Conservation (phyloP, 495 filamentous ascomycete species). For the Trichoderma gamsii region DNA sequence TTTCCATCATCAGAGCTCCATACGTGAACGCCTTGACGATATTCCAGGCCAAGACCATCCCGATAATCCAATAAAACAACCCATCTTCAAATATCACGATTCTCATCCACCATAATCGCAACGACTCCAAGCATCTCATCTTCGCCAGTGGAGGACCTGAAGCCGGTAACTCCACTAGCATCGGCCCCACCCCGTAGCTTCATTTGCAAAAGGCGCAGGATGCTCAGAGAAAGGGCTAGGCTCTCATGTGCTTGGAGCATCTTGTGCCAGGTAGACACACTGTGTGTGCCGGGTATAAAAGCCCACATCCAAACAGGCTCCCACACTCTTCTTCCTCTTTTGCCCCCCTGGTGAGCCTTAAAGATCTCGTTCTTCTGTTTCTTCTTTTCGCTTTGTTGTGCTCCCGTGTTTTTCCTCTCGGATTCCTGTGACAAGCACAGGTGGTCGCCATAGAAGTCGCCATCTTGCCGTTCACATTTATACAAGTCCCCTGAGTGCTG, state of each 20-base stretch:
- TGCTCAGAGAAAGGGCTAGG: background rate
- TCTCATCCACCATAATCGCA: background rate
- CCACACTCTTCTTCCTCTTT: background rate
- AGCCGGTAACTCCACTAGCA: background rate
- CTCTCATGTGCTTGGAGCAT: background rate
- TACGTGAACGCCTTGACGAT: no score
- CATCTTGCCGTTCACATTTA: background rate
- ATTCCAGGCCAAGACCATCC: no score
- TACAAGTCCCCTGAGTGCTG: background rate
- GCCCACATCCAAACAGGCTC: slow-evolving; percentile 1
- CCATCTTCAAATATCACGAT: background rate
- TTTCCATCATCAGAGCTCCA: no score
- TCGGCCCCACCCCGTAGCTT: slow-evolving; percentile 12
- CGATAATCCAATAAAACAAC: background rate
- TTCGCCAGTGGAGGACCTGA: background rate
- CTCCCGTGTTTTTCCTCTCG: background rate
- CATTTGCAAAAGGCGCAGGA: background rate
- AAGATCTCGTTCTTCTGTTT: background rate
- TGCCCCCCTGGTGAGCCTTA: background rate
- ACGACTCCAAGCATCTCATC: background rate
- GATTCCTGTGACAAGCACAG: background rate
- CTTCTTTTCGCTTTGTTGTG: background rate
- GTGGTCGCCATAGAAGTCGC: background rate
- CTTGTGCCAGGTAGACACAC: background rate
- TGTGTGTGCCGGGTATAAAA: slow-evolving; percentile 1